A percentile compares a stretch with the other conserved stretches of the same genome.
Conservation (phyloP, 352 stramenopile species). For the Phytophthora sp. region DNA sequence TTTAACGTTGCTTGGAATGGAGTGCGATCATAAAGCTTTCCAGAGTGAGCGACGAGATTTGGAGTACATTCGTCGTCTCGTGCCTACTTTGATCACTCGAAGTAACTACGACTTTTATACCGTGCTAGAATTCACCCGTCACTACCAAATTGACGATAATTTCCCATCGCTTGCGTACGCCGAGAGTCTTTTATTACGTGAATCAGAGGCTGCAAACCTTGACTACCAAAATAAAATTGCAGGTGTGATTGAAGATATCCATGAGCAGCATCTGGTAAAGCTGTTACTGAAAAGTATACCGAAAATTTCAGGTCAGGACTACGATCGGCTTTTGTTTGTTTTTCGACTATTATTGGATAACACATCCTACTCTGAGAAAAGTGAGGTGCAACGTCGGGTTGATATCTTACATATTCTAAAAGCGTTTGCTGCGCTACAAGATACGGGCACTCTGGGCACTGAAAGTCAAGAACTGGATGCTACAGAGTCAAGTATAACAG, state of each 20-base stretch:
- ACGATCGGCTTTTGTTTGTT: slow-evolving; percentile 75
- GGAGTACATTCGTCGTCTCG: slow-evolving; percentile 68
- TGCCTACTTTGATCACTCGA: slow-evolving; percentile 63
- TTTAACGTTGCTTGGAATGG: slow-evolving; percentile 74
- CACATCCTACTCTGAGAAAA: slow-evolving; percentile 54
- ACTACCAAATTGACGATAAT: slow-evolving; percentile 87
- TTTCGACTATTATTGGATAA: slow-evolving; percentile 73
- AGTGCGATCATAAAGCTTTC: slow-evolving; percentile 81
- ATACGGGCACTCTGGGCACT: not conserved
- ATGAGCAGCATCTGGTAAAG: slow-evolving; percentile 65
- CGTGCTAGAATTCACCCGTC: slow-evolving; percentile 78
- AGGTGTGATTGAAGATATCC: slow-evolving; percentile 80
- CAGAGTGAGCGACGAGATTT: slow-evolving; percentile 71
- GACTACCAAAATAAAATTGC: slow-evolving; percentile 84
- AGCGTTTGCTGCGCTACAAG: slow-evolving; percentile 25
- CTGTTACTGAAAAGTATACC: slow-evolving; percentile 65
- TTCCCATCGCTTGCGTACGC: slow-evolving; percentile 74
- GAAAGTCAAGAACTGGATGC: not conserved
- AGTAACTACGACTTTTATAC: slow-evolving; percentile 86
- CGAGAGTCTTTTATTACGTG: slow-evolving; percentile 59
- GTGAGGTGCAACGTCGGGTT: slow-evolving; percentile 68
- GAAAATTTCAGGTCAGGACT: slow-evolving; percentile 61
- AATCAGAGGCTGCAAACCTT: slow-evolving; percentile 23
- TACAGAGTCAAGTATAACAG: not conserved
- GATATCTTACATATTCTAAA: slow-evolving; percentile 68